These are phyloP conservation scores for Magnusiomyces clavatus DNA, from an alignment of 1,139 yeast species.

Conservation along the genomic window DNA sequence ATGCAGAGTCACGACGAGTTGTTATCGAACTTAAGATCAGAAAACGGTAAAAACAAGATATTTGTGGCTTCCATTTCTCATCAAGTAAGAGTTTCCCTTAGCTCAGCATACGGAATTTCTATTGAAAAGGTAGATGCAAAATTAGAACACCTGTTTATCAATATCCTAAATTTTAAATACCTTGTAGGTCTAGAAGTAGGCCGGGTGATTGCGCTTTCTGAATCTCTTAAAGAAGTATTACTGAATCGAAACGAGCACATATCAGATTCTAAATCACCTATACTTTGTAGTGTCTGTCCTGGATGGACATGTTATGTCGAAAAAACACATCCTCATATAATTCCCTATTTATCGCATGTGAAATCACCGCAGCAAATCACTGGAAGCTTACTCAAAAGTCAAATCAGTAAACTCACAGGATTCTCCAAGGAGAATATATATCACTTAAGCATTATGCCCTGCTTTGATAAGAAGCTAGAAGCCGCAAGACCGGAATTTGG, in stretches of 20 bases:
- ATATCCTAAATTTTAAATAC: conserved; percentile 59
- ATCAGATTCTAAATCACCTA: conserved; percentile 32
- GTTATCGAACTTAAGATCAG: conserved; percentile 45
- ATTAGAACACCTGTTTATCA: conserved; percentile 49
- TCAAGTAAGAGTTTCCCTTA: conserved; percentile 77
- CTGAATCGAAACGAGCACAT: conserved; percentile 26
- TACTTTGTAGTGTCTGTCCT: conserved; percentile 71
- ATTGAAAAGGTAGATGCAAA: conserved; percentile 54
- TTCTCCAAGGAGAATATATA: conserved; percentile 42
- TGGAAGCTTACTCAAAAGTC: conserved; percentile 63
- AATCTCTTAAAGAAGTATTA: conserved; percentile 47
- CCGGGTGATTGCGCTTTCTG: conserved; percentile 58
- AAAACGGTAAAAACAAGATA: conserved; percentile 27
- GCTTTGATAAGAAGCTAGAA: conserved; percentile 92
- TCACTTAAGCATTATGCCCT: conserved; percentile 89
- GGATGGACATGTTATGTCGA: conserved; percentile 97
- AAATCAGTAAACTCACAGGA: conserved; percentile 36
- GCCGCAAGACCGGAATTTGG: conserved; percentile 74
- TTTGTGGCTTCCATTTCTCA: conserved; percentile 81
- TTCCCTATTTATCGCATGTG: conserved; percentile 49
- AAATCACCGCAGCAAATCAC: conserved; percentile 94
- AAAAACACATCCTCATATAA: conserved; percentile 82
- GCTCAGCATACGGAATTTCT: conserved; percentile 53
- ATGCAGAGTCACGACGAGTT: conserved; percentile 84
- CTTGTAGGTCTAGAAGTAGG: conserved; percentile 85